These are phyloP conservation scores for Leucaena leucocephala DNA, from an alignment of 306 rosid genomes.

Conservation along the genomic window DNA sequence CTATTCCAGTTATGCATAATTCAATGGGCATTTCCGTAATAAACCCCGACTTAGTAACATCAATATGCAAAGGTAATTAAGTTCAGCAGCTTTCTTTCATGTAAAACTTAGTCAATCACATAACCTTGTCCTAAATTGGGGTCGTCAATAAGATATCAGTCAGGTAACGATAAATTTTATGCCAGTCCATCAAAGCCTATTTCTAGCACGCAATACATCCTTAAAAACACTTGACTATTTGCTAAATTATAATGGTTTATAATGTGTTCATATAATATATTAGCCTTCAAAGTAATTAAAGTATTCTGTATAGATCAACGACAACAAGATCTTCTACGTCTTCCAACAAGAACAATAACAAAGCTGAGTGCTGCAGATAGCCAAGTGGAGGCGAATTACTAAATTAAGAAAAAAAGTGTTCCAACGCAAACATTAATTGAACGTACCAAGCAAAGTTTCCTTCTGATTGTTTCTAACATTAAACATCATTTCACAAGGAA, in stretches of 20 bases:
- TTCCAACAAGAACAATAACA: background rate
- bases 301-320: conserved; percentile 8
- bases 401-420: background rate
- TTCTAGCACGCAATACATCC: background rate
- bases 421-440: background rate
- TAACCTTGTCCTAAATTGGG: background rate
- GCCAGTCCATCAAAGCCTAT: background rate
- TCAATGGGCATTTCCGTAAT: conserved; percentile 1
- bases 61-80: background rate
- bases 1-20: background rate
- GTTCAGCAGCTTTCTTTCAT: background rate
- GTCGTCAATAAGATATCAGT: background rate
- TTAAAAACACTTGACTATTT: background rate
- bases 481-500: background rate
- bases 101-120: background rate
- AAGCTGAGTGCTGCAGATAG: background rate
- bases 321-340: conserved; percentile 10
- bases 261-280: conserved; percentile 7
- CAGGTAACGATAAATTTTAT: background rate
- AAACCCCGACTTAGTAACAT: background rate
- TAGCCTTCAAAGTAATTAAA: conserved; percentile 16
- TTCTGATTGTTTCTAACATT: background rate
- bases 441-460: conserved; percentile 8
- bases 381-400: background rate
- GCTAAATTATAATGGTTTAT: conserved; percentile 1